A percentile compares a stretch with the other conserved stretches of the same genome.
These are phyloP conservation scores for Omphalotus guepiniiformis DNA, from an alignment of 768 basidiomycete species.

Conservation along the genomic window DNA sequence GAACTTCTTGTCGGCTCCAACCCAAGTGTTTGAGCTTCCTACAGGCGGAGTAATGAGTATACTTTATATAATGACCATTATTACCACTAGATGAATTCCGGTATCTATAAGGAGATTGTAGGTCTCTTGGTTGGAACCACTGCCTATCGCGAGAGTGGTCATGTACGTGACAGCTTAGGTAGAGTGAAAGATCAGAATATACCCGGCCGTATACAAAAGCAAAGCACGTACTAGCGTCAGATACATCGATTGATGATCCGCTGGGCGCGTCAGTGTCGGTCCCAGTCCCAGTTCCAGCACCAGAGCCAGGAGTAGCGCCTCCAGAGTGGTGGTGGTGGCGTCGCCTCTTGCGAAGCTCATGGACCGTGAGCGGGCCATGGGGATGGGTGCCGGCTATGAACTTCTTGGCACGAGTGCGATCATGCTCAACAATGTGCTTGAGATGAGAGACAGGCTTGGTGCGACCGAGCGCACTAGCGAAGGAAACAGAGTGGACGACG, in stretches of 20 bases:
- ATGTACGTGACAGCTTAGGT: conserved; percentile 48
- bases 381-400: conserved; percentile 49
- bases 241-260: conserved; percentile 45
- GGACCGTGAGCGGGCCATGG: conserved; percentile 43
- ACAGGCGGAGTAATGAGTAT: not conserved
- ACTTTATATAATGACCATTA: not conserved
- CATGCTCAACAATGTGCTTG: conserved; percentile 46
- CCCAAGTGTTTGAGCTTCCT: conserved; percentile 71
- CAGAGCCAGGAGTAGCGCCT: conserved; percentile 10
- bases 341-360: conserved; percentile 21
- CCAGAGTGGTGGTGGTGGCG: conserved; percentile 18
- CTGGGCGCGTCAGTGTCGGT: conserved; percentile 3
- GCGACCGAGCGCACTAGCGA: not conserved
- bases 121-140: conserved; percentile 35
- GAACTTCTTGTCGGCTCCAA: conserved; percentile 41
- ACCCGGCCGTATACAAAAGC: not conserved
- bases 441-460: conserved; percentile 29
- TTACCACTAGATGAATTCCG: conserved; percentile 26
- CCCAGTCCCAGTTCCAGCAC: not conserved
- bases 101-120: conserved; percentile 58
- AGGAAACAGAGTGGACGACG: conserved; percentile 4
- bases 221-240: conserved; percentile 39
- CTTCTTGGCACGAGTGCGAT: conserved; percentile 52
- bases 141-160: conserved; percentile 46
- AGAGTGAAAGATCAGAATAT: conserved; percentile 8